Percentiles rank a stretch among this genome's conserved stretches.
Conservation (phyloP, 2,329 filamentous ascomycete species). For the Arachnomyces sp. region DNA sequence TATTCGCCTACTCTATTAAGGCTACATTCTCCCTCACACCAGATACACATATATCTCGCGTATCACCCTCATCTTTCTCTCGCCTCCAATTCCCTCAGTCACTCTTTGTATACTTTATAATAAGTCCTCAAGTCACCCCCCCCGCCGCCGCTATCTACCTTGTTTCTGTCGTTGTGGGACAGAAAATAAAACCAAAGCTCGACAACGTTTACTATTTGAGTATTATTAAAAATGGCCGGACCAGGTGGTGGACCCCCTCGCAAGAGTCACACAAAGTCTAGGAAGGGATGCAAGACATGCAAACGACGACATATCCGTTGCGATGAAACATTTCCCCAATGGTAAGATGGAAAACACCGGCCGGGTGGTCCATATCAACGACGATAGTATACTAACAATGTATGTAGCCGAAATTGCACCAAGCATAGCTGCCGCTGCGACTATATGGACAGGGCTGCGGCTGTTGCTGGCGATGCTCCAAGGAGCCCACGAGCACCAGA, state of each 20-base stretch:
- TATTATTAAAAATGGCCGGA: constrained; percentile 60
- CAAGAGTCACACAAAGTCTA: constrained; percentile 93
- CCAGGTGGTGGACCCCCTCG: constrained; percentile 87
- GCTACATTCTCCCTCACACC: too few species aligned
- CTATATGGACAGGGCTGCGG: constrained; percentile 78
- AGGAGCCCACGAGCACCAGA: constrained; percentile 47
- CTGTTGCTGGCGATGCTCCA: constrained; percentile 44
- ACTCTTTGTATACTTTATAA: too few species aligned
- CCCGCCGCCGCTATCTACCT: too few species aligned
- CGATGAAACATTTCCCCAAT: constrained; percentile 96
- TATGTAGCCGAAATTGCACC: constrained; percentile 80
- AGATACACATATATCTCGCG: too few species aligned
- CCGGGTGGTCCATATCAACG: too few species aligned
- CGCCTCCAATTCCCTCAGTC: too few species aligned
- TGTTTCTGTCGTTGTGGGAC: neutral
- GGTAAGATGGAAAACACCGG: constrained; percentile 47
- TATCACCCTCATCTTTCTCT: too few species aligned
- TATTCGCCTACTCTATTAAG: too few species aligned
- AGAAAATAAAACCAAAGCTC: neutral
- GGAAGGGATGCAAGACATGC: constrained; percentile 97
- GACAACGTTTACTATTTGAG: constrained; percentile 1
- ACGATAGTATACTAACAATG: constrained; percentile 8
- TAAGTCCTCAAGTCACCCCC: too few species aligned
- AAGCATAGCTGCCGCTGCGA: constrained; percentile 98
- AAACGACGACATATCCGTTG: constrained; percentile 96